Evolutionary conservation across 768 basidiomycete species (phyloP), one percentile per base, ranked within the genome.

Genomic region (Asterophora lycoperdoides): DNA sequence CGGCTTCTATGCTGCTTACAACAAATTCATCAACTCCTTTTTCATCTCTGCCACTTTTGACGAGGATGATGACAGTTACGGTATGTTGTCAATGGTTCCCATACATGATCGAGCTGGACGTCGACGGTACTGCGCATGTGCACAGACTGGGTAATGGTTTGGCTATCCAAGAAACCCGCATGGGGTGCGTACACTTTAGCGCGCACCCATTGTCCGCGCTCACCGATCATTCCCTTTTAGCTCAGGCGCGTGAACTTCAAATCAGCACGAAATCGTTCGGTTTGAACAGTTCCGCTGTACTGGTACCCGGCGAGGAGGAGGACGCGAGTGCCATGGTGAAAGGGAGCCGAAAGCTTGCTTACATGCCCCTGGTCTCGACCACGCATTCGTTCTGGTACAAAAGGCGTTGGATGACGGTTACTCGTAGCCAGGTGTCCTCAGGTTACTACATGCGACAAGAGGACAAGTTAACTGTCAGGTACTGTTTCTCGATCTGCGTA

Each of bases 111-210:
- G 13, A 20, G 13, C 23, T 39, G 7, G 2, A 20, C 13, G 17
- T 13, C 37, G 5, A 8, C n/a, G 13, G 30, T 4, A 13, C 29
- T 41, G 6, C 5, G 6, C 5, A 14, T 10, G 7, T 28, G 9
- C 18, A 28, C 44, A 81, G 79, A 69, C 2, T 84, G 81, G 82
- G 70, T 84, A 43, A 68, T 81, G 63, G 64, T 70, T 36, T 84
- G 81, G 80, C 53, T 83, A 0, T 75, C 79, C n/a, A 70, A 69
- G 39, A 75, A 78, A 29, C 76, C 77, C 10, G 65, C 74, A 13
- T 83, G 78, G 78, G 66, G 79, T 76, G 46, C 49, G 78, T 58
- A 58, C 20, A 38, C 10, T 32, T 32, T 10, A 11, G 17, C 32
- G n/a, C 23, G 30, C 8, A 13, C 13, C 13, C 30, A 32, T 4